These are phyloP conservation scores for Aleurites moluccanus DNA, from an alignment of 441 rosid species.

Conservation along the genomic window DNA sequence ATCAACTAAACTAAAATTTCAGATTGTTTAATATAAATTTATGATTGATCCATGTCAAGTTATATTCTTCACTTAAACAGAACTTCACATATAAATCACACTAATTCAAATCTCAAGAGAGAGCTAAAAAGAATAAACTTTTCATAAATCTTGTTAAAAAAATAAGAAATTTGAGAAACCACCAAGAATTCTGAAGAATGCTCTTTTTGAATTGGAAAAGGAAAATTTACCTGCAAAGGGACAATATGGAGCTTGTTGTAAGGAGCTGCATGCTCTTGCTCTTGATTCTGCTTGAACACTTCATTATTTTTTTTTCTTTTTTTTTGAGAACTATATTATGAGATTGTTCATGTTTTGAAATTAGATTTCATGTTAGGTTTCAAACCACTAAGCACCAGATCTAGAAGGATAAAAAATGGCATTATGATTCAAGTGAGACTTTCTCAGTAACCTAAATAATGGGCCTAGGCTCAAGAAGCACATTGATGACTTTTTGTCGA, in stretches of 20 bases:
- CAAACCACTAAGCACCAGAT: constrained; percentile 1
- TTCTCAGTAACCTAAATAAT: background rate
- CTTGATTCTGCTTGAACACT: background rate
- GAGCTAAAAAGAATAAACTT: background rate
- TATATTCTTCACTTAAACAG: background rate
- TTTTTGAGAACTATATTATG: background rate
- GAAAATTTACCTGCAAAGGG: background rate
- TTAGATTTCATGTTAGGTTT: constrained; percentile 10
- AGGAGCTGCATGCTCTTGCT: background rate
- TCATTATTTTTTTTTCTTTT: background rate
- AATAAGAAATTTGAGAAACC: background rate
- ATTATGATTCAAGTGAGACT: background rate
- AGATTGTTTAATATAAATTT: background rate
- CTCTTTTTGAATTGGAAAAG: background rate
- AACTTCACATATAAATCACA: background rate
- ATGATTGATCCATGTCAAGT: background rate
- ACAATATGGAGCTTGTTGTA: background rate
- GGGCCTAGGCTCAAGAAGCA: background rate
- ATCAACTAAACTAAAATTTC: background rate
- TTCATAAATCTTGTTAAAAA: background rate
- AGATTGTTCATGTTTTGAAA: background rate
- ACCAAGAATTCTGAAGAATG: background rate
- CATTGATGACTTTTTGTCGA: too few species aligned
- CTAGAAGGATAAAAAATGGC: background rate
- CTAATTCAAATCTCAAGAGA: background rate